Conservation (phyloP, 345 rosid species). For the Angophora floribunda region DNA sequence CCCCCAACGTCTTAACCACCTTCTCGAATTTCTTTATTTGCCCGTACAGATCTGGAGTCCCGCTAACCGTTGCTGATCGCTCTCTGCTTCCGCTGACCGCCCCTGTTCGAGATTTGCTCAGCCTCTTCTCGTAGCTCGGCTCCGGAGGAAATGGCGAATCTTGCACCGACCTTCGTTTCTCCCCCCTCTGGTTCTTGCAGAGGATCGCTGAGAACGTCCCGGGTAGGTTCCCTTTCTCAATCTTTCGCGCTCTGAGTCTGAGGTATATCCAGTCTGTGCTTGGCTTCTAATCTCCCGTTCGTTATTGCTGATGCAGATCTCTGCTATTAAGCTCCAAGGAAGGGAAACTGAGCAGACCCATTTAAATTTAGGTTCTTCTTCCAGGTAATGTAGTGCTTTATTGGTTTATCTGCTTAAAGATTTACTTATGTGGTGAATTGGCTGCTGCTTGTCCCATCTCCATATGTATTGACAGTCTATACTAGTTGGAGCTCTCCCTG, state of each 20-base stretch:
- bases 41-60: not conserved
- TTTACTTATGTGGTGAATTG: not conserved
- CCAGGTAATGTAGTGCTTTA: slow-evolving; percentile 15
- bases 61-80: not conserved
- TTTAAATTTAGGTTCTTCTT: slow-evolving; percentile 10
- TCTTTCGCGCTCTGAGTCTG: not conserved
- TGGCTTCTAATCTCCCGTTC: not conserved
- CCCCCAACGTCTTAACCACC: not conserved
- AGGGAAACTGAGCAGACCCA: slow-evolving; percentile 19
- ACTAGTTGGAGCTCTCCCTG: not conserved
- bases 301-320: slow-evolving; percentile 17
- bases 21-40: not conserved
- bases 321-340: slow-evolving; percentile 6
- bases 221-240: not conserved
- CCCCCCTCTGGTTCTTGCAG: not conserved
- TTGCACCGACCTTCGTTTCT: not conserved
- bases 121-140: not conserved
- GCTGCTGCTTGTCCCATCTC: not conserved
- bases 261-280: not conserved
- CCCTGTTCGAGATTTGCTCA: not conserved
- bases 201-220: not conserved
- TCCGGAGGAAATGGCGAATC: not conserved
- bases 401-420: not conserved
- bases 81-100: not conserved
- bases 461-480: not conserved